Percentiles rank a stretch among this genome's conserved stretches.
Evolutionary conservation across 2,329 filamentous ascomycete species (phyloP).

Genomic region (Epichloe hybrida): DNA sequence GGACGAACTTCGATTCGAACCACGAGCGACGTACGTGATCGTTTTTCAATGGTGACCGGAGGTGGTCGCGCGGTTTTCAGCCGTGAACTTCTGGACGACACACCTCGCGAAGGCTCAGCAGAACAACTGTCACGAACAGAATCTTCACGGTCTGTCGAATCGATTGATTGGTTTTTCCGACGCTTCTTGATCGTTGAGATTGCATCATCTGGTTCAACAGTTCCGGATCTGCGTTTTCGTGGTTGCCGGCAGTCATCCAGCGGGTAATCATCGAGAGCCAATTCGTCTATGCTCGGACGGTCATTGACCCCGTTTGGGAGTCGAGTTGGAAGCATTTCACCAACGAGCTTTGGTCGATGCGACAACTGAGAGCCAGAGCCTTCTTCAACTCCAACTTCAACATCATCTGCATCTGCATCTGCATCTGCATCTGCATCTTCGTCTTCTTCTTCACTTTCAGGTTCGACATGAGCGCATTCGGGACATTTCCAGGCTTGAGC

Average conservation of each 20-base stretch:
- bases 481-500: conserved; percentile 37
- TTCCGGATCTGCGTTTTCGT: conserved; percentile 74
- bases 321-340: not conserved
- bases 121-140: conserved; percentile 17
- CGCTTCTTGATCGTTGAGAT: conserved; percentile 39
- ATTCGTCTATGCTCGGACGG: conserved; percentile 63
- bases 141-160: conserved; percentile 23
- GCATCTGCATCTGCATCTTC: conserved; percentile 16
- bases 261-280: conserved; percentile 58
- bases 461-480: conserved; percentile 28
- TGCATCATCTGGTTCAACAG: conserved; percentile 47
- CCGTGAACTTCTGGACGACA: conserved; percentile 43
- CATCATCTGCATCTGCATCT: conserved; percentile 14
- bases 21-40: conserved; percentile 21
- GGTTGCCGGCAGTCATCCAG: conserved; percentile 65
- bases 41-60: conserved; percentile 28
- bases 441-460: conserved; percentile 6
- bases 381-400: conserved; percentile 14
- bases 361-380: conserved; percentile 16
- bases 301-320: conserved; percentile 27
- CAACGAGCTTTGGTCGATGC: conserved; percentile 28
- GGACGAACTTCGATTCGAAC: conserved; percentile 23
- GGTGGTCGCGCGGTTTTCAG: conserved; percentile 31
- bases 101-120: conserved; percentile 14
- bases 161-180: conserved; percentile 34